Evolutionary conservation across 208 protist genomes (phyloP).

Genomic region (Porcisia hertigi): DNA sequence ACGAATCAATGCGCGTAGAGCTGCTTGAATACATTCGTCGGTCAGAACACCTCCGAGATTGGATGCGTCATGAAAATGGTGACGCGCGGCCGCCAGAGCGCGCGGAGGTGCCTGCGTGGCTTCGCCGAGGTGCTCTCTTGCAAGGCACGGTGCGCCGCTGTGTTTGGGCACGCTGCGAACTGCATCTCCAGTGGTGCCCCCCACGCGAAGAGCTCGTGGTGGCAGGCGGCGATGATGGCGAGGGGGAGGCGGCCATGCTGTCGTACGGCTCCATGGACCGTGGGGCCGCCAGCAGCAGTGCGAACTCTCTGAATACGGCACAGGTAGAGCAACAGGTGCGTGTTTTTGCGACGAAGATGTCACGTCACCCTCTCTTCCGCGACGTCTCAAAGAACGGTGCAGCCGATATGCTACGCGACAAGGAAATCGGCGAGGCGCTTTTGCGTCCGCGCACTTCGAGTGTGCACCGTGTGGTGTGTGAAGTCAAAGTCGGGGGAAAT

Average conservation of each 20-base stretch:
- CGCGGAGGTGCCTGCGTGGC: slow-evolving; percentile 42
- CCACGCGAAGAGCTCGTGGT: slow-evolving; percentile 35
- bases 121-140: slow-evolving; percentile 66
- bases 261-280: slow-evolving; percentile 42
- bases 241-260: slow-evolving; percentile 12
- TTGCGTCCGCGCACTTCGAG: slow-evolving; percentile 50
- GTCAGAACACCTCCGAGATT: slow-evolving; percentile 35
- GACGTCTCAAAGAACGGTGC: slow-evolving; percentile 50
- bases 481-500: slow-evolving; percentile 72
- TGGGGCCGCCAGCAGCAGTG: slow-evolving; percentile 54
- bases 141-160: slow-evolving; percentile 70
- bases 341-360: slow-evolving; percentile 81
- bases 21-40: slow-evolving; percentile 51
- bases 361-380: slow-evolving; percentile 77
- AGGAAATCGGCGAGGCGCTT: slow-evolving; percentile 81
- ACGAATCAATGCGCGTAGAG: slow-evolving; percentile 55
- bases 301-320: slow-evolving; percentile 64
- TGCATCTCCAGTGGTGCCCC: slow-evolving; percentile 73
- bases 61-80: slow-evolving; percentile 5
- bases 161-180: slow-evolving; percentile 71
- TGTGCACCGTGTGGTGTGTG: slow-evolving; percentile 56
- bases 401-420: slow-evolving; percentile 65
- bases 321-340: slow-evolving; percentile 51
- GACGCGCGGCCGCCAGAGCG: slow-evolving; percentile 4
- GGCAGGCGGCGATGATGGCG: slow-evolving; percentile 10